These are phyloP conservation scores for Phytophthora megakarya DNA, from an alignment of 352 stramenopile genomes.

Conservation along the genomic window DNA sequence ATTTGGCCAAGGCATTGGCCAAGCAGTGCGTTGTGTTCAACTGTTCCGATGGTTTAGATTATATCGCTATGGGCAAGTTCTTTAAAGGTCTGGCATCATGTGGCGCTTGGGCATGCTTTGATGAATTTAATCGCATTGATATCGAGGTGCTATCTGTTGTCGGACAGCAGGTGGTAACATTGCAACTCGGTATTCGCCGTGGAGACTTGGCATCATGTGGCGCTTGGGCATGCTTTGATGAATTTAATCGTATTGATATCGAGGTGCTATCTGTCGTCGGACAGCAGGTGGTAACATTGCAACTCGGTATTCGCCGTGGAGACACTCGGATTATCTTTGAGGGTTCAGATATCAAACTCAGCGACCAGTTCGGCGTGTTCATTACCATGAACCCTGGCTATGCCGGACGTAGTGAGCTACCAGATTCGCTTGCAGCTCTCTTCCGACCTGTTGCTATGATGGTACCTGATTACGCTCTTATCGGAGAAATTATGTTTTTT, in stretches of 20 bases:
- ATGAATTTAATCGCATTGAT: slow-evolving; percentile 92
- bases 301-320: slow-evolving; percentile 83
- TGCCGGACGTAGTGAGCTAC: slow-evolving; percentile 84
- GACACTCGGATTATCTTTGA: slow-evolving; percentile 93
- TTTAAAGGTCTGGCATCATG: slow-evolving; percentile 94
- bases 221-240: slow-evolving; percentile 92
- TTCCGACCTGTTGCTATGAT: slow-evolving; percentile 93
- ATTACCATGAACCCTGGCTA: slow-evolving; percentile 94
- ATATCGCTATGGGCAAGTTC: slow-evolving; percentile 95
- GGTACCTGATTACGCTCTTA: slow-evolving; percentile 90
- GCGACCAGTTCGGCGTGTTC: slow-evolving; percentile 90
- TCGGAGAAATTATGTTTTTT: slow-evolving; percentile 93
- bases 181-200: slow-evolving; percentile 87
- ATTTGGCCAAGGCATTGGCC: slow-evolving; percentile 93
- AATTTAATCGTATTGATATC: slow-evolving; percentile 92
- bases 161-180: slow-evolving; percentile 91
- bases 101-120: slow-evolving; percentile 92
- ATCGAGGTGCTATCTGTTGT: slow-evolving; percentile 90
- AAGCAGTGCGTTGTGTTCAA: slow-evolving; percentile 97
- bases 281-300: slow-evolving; percentile 92
- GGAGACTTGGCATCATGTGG: slow-evolving; percentile 91
- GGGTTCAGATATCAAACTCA: slow-evolving; percentile 94
- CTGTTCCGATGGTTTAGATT: slow-evolving; percentile 93
- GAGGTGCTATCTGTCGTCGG: slow-evolving; percentile 89
- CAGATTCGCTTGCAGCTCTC: slow-evolving; percentile 83